Evolutionary conservation across 2,329 filamentous ascomycete genomes (phyloP).

Genomic region (Paecilomyces sp.): DNA sequence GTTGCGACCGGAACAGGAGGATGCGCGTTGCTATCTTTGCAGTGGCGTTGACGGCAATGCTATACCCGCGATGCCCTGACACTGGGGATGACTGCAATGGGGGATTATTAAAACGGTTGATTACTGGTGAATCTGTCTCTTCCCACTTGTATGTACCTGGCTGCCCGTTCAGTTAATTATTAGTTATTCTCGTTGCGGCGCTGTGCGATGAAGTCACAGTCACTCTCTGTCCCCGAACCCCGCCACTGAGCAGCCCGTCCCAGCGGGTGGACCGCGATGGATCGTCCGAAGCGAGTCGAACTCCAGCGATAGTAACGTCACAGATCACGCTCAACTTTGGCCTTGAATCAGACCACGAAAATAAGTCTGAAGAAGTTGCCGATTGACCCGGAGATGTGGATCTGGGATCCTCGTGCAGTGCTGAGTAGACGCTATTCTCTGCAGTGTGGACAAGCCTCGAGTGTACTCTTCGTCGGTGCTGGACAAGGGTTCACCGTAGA

Average conservation of each 20-base stretch:
- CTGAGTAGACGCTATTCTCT: background rate
- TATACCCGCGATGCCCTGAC: background rate
- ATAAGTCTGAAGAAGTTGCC: background rate
- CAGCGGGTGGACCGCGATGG: background rate
- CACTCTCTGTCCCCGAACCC: background rate
- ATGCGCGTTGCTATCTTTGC: background rate
- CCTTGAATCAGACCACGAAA: background rate
- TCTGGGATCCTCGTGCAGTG: background rate
- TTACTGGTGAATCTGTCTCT: background rate
- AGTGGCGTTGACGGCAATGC: background rate
- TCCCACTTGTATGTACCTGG: background rate
- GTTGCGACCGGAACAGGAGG: background rate
- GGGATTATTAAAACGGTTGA: background rate
- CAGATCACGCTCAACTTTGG: background rate
- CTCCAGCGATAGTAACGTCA: background rate
- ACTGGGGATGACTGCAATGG: background rate
- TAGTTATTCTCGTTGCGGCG: background rate
- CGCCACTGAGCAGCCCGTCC: background rate
- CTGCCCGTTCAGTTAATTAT: background rate
- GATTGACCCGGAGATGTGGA: background rate
- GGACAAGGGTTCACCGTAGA: background rate
- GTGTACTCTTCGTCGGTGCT: background rate
- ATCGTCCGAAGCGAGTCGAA: background rate
- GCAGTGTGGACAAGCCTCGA: background rate
- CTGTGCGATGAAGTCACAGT: slow-evolving; percentile 1